A percentile compares a stretch with the other conserved stretches of the same genome.
Conservation (phyloP, 495 filamentous ascomycete species). For the Aspergillus egyptiacus region DNA sequence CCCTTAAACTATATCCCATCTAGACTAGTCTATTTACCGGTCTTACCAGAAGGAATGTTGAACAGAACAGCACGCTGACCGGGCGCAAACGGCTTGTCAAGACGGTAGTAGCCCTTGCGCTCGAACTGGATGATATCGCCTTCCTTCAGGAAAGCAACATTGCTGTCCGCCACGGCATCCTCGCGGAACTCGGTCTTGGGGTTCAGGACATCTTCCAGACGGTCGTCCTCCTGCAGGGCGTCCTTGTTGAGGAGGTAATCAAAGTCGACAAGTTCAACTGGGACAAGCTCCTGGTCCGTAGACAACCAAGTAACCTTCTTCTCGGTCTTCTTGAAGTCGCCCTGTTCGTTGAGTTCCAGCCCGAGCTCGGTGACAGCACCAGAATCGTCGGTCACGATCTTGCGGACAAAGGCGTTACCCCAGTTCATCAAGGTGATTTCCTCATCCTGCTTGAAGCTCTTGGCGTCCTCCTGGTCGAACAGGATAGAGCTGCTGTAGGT, state of each 20-base stretch:
- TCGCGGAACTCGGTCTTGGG: constrained; percentile 69
- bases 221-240: constrained; percentile 74
- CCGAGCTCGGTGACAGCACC: constrained; percentile 61
- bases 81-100: constrained; percentile 56
- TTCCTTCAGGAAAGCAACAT: constrained; percentile 65
- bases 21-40: constrained; percentile 28
- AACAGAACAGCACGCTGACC: constrained; percentile 68
- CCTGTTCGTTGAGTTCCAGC: constrained; percentile 75
- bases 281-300: constrained; percentile 65
- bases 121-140: constrained; percentile 93
- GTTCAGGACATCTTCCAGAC: constrained; percentile 74
- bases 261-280: constrained; percentile 83
- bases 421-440: constrained; percentile 95
- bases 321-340: constrained; percentile 87
- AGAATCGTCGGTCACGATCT: constrained; percentile 54
- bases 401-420: constrained; percentile 85
- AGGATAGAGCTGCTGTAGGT: constrained; percentile 63
- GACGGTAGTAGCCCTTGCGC: constrained; percentile 81
- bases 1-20: background rate
- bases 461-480: constrained; percentile 81
- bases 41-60: constrained; percentile 70
- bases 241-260: constrained; percentile 92
- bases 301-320: constrained; percentile 95
- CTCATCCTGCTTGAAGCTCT: constrained; percentile 74
- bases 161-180: constrained; percentile 71